Conservation (phyloP, 2,329 filamentous ascomycete species). For the Aspergillus pseudoviridinutans region DNA sequence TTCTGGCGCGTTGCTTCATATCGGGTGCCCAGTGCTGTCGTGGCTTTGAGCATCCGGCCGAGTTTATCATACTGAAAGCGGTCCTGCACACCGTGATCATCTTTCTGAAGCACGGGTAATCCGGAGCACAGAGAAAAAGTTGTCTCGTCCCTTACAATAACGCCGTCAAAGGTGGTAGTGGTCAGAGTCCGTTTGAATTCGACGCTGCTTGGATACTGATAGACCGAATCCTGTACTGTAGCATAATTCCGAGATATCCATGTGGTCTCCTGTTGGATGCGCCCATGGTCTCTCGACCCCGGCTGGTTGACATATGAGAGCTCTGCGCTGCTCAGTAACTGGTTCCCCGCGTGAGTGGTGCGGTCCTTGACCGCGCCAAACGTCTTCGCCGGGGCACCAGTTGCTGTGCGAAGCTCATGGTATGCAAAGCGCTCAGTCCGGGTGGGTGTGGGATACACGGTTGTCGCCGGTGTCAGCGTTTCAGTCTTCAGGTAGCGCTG, state of each 20-base stretch:
- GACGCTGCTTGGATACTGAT: background rate
- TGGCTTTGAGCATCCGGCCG: background rate
- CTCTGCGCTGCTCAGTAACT: background rate
- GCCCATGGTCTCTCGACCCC: conserved; percentile 1
- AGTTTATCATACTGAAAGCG: background rate
- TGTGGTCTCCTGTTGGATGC: background rate
- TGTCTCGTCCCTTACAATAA: background rate
- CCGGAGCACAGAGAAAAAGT: background rate
- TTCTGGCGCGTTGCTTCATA: background rate
- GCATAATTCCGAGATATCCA: background rate
- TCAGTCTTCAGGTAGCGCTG: conserved; percentile 2
- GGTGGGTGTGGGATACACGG: background rate
- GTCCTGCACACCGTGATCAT: background rate
- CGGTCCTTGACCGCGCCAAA: background rate
- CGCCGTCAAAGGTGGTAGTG: conserved; percentile 1
- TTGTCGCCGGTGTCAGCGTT: background rate
- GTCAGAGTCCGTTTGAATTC: background rate
- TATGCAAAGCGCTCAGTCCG: background rate
- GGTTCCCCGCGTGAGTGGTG: background rate
- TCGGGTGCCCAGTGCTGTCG: background rate
- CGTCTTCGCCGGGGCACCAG: background rate
- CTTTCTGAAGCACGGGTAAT: background rate
- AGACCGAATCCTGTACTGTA: background rate
- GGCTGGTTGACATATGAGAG: conserved; percentile 3
- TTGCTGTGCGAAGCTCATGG: background rate